phyloP scores from a whole-genome alignment of 352 stramenopile genomes.

The Aphanomyces cochlioides region DNA sequence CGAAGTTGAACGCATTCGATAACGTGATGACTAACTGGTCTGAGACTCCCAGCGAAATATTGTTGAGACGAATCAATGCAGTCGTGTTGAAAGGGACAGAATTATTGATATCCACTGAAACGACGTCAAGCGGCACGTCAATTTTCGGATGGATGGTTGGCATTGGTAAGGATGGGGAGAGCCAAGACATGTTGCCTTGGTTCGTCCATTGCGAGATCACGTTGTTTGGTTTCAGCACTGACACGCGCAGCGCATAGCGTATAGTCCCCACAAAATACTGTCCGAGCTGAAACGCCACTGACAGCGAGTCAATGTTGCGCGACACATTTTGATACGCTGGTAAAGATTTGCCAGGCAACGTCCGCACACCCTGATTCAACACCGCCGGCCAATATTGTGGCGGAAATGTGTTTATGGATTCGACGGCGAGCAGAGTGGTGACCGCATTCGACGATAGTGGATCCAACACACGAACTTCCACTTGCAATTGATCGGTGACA shows the following conservation, averaged over 20 bases:
- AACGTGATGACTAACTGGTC: slow-evolving; percentile 41
- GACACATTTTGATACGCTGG: too few species aligned
- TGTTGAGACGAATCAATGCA: slow-evolving; percentile 60
- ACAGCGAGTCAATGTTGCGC: too few species aligned
- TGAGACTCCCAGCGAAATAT: slow-evolving; percentile 52
- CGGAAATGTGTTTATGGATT: too few species aligned
- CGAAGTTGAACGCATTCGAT: background rate
- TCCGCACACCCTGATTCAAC: too few species aligned
- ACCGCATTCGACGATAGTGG: too few species aligned
- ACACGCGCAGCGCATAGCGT: slow-evolving; percentile 39
- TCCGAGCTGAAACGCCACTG: too few species aligned
- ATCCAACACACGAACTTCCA: too few species aligned
- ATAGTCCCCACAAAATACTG: too few species aligned
- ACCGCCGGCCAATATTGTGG: too few species aligned
- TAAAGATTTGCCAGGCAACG: too few species aligned
- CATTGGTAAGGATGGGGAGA: slow-evolving; percentile 38
- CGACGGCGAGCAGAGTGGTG: too few species aligned
- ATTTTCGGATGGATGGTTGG: too few species aligned
- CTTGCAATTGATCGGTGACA: background rate
- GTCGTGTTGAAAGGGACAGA: slow-evolving; percentile 53
- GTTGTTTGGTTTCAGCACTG: slow-evolving; percentile 66
- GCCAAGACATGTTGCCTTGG: slow-evolving; percentile 66
- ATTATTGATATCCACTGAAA: slow-evolving; percentile 61
- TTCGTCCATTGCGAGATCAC: slow-evolving; percentile 68
- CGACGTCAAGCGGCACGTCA: slow-evolving; percentile 55